Evolutionary conservation across 139 green algal genomes (phyloP), one percentile per base, ranked within the genome.

Genomic region (Dunaliella sp.): DNA sequence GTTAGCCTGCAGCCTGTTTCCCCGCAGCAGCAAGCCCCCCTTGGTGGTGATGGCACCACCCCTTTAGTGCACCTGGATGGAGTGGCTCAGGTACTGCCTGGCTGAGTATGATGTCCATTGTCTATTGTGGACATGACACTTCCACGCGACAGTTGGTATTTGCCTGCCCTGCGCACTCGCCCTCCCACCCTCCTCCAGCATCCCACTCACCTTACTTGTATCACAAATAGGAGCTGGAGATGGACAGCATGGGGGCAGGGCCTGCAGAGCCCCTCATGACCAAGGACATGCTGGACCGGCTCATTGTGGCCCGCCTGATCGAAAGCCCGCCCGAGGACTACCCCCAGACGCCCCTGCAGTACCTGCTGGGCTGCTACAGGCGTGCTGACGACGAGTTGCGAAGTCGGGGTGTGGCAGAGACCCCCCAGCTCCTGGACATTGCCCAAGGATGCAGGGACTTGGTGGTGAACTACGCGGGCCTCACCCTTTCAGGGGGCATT

Each of bases 301-400:
- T 93, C 7, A 81, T 98, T 0, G 94, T 97, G 82, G 91, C 91
- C 1, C 89, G 95, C 1, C 91, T 98, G n/a, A 96, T 96, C 72
- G 92, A 96, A 31, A 38, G 75, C 0, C 89, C 92, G 0, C 90
- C 94, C 25, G 59, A 86, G 0, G 28, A 88, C 38, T 95, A 94
- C 84, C 86, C 88, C 0, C 91, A 94, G 86, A 90, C 90, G 65
- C 95, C 95, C 0, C 77, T 97, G 21, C 91, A 96, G 30, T 98
- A 97, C 86, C 89, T 98, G 35, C 81, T 96, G 25, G 90, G 86
- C 1, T 96, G 93, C 84, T 96, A 95, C 59, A 84, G 81, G 0
- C 88, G 92, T 12, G 85, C 89, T 0, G 85, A 77, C 21, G 81
- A 91, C 2, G 91, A 95, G 89, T 73, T 87, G 78, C 87, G 94